Evolutionary conservation across 805 yeast species (phyloP), one percentile per base, ranked within the genome.

Genomic region (Nakazawaea anatomiae): DNA sequence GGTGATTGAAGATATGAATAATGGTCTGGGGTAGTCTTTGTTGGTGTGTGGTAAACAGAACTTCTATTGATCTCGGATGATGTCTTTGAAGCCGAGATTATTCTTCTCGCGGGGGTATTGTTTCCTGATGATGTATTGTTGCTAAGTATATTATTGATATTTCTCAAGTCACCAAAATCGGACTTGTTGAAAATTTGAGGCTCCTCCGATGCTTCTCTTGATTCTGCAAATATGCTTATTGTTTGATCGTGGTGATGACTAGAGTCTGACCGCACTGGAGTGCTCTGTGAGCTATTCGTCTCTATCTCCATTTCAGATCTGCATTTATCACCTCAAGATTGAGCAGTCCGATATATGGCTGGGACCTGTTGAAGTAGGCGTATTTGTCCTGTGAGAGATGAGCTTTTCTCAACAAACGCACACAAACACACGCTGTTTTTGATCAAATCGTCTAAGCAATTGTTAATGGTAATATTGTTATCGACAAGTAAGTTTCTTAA

Each of bases 31-130:
- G 31, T 36, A 4, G 42, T 30, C 18, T 31, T 42, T 14, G 47
- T 39, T 18, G 52, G 52, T 7, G 52, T 48, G 40, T 43, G 44
- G 40, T 38, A 48, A 5, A 48, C 43, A 11, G 42, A 10, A 12
- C 25, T 34, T 9, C 28, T 38, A 28, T 38, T 48, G 12, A 44
- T 36, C 28, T 29, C 47, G 5, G 52, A 48, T 4, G 52, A 48
- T 31, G 46, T 29, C 32, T 42, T 36, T 31, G 52, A 48, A 8
- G 44, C 6, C 28, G 48, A 49, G 5, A 44, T 49, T 12, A 44
- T 48, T n/a, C 47, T 38, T 34, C 32, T 31, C 6, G 32, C 18
- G 7, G 47, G 39, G 12, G 50, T 47, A n/a, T 29, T 47, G 6
- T 32, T 32, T 9, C 7, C 31, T 39, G 49, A 28, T 14, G 49